Base-by-base conservation (phyloP, 2,329 filamentous ascomycete species). In the Colletotrichum acutatum region DNA sequence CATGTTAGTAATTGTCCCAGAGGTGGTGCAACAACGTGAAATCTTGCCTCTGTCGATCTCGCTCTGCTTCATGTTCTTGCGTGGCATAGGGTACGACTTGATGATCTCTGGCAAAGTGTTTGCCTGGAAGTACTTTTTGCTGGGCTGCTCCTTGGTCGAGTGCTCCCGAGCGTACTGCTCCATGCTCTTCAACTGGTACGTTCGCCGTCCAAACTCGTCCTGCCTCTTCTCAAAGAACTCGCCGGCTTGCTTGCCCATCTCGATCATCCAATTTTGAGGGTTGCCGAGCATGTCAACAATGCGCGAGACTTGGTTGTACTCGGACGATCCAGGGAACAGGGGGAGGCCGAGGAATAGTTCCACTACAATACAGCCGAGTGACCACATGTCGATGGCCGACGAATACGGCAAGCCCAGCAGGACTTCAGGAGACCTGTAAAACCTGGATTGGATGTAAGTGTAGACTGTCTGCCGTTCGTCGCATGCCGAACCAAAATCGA, bases 331-430 rank as follows among this genome's bases (percentile, higher is more conserved):
- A 8, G 97, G 97, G 83, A 99, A 99, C 2, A 99, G 84, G 1
- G 97, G 97, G 62, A 99, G 87, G 58, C 97, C 97, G 1, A 99
- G 88, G 87, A 99, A 99, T 22, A 99, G 88, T 83, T 99, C 97
- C 28, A 99, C 97, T 19, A 99, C 96, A 77, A 99, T 99, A 83
- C 97, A 99, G 66, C 97, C 97, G 57, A 99, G 86, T 5, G 97
- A 99, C 97, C 97, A 99, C 96, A 99, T 99, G 80, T 99, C 97
- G 79, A 99, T 99, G 56, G 97, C 97, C 5, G 97, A 98, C 16
- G 97, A 98, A 82, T 99, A 99, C 73, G 97, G 97, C 60, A 99
- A 86, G 4, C 97, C 97, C n/a, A 99, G 87, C 49, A 99, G 84
- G 14, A 99, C 97, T 82, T 99, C 97, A 1, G 97, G 97, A 0